Evolutionary conservation across 2,329 filamentous ascomycete species (phyloP).

Genomic region (Diaporthe sp.): DNA sequence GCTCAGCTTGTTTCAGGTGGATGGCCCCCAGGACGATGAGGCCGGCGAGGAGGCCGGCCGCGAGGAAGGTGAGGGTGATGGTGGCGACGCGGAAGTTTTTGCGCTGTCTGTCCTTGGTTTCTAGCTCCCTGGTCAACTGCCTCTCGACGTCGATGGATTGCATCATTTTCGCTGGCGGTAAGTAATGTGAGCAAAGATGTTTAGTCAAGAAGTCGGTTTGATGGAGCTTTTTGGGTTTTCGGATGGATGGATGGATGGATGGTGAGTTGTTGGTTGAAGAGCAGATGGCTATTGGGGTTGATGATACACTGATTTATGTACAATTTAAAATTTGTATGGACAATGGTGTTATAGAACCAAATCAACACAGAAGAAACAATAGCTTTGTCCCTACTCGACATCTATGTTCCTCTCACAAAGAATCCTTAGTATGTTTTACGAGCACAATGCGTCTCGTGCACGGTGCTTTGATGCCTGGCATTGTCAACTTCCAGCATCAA

Average conservation of each 20-base stretch:
- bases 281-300: neutral
- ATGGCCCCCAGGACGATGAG: neutral
- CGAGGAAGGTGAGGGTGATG: neutral
- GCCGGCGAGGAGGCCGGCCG: neutral
- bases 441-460: neutral
- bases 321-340: no score
- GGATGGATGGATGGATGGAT: neutral
- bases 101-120: neutral
- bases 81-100: neutral
- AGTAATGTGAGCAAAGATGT: no score
- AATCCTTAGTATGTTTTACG: no score
- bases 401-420: neutral
- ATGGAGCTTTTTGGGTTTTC: neutral
- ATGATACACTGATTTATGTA: neutral
- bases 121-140: neutral
- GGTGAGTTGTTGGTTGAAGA: neutral
- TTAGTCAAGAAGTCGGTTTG: no score
- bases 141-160: neutral
- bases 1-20: neutral
- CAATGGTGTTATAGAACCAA: no score
- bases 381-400: no score
- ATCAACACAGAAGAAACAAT: no score
- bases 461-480: neutral
- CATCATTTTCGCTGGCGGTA: neutral
- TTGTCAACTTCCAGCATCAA: neutral